These are phyloP conservation scores for Pestalotiopsis sp. DNA, from an alignment of 2,329 filamentous ascomycete genomes.

Conservation along the genomic window DNA sequence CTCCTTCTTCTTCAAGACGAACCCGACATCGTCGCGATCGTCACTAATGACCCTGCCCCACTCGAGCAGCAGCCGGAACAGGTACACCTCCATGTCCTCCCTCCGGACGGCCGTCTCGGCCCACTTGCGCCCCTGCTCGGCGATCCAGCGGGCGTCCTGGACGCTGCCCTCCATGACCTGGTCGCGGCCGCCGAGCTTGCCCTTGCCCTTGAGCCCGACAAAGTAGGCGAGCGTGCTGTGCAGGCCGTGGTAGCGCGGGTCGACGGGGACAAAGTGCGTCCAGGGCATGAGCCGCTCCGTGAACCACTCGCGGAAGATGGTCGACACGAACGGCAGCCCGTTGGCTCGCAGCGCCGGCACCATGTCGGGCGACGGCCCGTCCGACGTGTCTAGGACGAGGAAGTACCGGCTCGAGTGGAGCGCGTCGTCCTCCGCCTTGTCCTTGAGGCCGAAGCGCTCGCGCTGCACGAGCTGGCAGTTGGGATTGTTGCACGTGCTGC, in stretches of 20 bases:
- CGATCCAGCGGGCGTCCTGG: constrained; percentile 63
- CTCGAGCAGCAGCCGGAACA: constrained; percentile 76
- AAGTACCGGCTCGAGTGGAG: constrained; percentile 62
- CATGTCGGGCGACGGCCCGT: constrained; percentile 61
- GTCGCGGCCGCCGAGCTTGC: constrained; percentile 42
- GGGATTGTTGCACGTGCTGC: constrained; percentile 46
- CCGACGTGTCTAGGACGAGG: constrained; percentile 70
- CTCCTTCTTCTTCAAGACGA: constrained; percentile 19
- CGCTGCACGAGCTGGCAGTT: constrained; percentile 48
- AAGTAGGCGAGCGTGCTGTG: constrained; percentile 78
- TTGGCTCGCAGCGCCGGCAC: constrained; percentile 65
- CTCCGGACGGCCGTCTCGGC: constrained; percentile 60
- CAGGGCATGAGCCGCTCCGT: constrained; percentile 72
- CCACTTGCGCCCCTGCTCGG: constrained; percentile 66
- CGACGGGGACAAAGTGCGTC: constrained; percentile 79
- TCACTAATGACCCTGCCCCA: constrained; percentile 73
- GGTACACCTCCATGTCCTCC: constrained; percentile 79
- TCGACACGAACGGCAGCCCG: constrained; percentile 69
- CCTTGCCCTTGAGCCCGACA: constrained; percentile 51
- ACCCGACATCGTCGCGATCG: constrained; percentile 45
- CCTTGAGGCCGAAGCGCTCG: constrained; percentile 50
- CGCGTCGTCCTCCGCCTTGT: constrained; percentile 51
- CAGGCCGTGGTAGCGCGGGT: constrained; percentile 70
- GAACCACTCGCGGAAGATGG: constrained; percentile 78
- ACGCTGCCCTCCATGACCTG: constrained; percentile 48